A percentile compares a stretch with the other conserved stretches of the same genome.
These are phyloP conservation scores for Protomyces pachydermus DNA, from an alignment of 1,139 yeast species.

Conservation along the genomic window DNA sequence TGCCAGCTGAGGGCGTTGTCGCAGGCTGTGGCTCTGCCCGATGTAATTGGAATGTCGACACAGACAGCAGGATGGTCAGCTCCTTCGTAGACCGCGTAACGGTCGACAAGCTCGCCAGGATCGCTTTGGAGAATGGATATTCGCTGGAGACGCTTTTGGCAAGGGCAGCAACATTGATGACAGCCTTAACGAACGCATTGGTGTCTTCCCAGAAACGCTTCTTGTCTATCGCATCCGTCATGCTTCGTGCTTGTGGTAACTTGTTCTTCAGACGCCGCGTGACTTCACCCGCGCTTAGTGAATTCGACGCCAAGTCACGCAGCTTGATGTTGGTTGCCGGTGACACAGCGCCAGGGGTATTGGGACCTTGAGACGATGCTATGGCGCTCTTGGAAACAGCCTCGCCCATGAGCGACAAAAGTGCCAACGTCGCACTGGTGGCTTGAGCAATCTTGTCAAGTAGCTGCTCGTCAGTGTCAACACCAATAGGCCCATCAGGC, in stretches of 20 bases:
- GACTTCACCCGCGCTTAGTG: constrained; percentile 72
- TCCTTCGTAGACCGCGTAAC: constrained; percentile 31
- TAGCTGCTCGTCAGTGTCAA: constrained; percentile 68
- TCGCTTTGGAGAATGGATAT: constrained; percentile 28
- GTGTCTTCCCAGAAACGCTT: constrained; percentile 80
- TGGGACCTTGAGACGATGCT: constrained; percentile 44
- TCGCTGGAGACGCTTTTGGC: constrained; percentile 29
- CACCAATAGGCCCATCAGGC: constrained; percentile 38
- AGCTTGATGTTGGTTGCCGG: constrained; percentile 57
- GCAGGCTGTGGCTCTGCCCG: constrained; percentile 4
- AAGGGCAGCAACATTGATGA: constrained; percentile 30
- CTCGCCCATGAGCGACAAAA: constrained; percentile 68
- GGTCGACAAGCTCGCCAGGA: constrained; percentile 29
- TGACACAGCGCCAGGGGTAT: constrained; percentile 36
- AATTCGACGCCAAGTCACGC: constrained; percentile 72
- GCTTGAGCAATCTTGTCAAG: constrained; percentile 71
- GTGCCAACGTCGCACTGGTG: constrained; percentile 70
- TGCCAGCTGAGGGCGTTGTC: constrained; percentile 3
- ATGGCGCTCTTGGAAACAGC: constrained; percentile 71
- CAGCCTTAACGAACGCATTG: constrained; percentile 65
- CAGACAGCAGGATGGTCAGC: constrained; percentile 30
- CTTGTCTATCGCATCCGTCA: constrained; percentile 49
- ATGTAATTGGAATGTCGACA: constrained; percentile 22
- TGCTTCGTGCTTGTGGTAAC: constrained; percentile 50
- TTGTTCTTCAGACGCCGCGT: constrained; percentile 62